phyloP scores from a whole-genome alignment of 2,329 filamentous ascomycete species.

The Ophiostoma montium region DNA sequence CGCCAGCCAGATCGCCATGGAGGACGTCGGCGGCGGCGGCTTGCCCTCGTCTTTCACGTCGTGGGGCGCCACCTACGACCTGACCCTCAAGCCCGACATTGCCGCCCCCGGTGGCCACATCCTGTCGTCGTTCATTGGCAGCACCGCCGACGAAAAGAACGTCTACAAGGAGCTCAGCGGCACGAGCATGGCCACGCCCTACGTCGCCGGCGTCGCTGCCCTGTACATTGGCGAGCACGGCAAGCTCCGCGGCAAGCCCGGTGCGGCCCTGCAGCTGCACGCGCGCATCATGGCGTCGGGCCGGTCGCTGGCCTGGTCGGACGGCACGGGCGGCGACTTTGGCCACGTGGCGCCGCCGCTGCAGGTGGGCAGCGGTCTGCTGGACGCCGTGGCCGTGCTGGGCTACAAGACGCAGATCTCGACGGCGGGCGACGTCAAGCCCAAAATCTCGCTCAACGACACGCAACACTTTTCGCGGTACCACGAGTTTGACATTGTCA shows the following conservation, averaged over 20 bases:
- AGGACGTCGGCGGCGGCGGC: background rate
- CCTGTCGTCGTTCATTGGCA: slow-evolving; percentile 35
- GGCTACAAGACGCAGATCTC: slow-evolving; percentile 3
- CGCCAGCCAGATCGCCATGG: background rate
- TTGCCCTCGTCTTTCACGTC: slow-evolving; percentile 10
- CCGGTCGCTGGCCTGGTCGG: background rate
- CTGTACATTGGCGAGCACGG: background rate
- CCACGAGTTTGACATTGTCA: slow-evolving; percentile 5
- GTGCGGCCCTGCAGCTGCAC: too few relatives aligned
- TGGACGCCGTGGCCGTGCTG: slow-evolving; percentile 11
- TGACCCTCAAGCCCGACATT: slow-evolving; percentile 33
- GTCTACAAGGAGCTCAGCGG: slow-evolving; percentile 25
- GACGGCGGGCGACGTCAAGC: background rate
- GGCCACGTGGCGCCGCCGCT: background rate
- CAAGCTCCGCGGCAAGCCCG: background rate
- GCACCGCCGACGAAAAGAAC: slow-evolving; percentile 3
- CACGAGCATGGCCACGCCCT: slow-evolving; percentile 33
- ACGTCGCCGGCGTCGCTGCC: slow-evolving; percentile 4
- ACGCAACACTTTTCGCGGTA: slow-evolving; percentile 8
- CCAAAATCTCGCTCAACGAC: slow-evolving; percentile 9
- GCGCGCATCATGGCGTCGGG: slow-evolving; percentile 2
- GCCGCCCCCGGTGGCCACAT: slow-evolving; percentile 33
- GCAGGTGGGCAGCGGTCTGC: slow-evolving; percentile 9
- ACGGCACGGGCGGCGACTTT: background rate
- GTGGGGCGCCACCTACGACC: slow-evolving; percentile 35